Evolutionary conservation across 1,284 basidiomycete genomes (phyloP), one percentile per base, ranked within the genome.

Genomic region (Neonothopanus nambi): DNA sequence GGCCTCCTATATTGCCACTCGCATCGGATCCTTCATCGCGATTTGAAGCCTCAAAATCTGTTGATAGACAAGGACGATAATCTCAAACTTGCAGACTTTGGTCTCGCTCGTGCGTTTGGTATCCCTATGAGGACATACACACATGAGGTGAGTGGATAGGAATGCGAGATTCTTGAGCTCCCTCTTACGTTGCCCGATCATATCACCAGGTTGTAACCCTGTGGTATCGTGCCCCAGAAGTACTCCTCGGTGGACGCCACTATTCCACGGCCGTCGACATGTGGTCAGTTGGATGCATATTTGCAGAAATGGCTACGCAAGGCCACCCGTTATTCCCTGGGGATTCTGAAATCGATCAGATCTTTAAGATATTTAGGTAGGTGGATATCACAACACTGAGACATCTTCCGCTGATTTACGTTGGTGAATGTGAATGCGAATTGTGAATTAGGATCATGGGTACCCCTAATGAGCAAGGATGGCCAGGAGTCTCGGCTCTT

Each of bases 281-380:
- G 85, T 99, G 96, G 96, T 95, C 91, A 43, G 95, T 98, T 21
- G 96, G 95, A 2, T 94, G 92, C 63, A 96, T 96, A 65, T 89
- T 92, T 62, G 93, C 93, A 7, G 93, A 96, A 72, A 95, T 96
- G 93, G 84, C 91, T 51, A 86, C 91, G 81, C 78, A 82, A 58
- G 88, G 94, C 21, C 83, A 87, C 61, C 95, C 96, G 1, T 79
- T 98, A 21, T 98, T 98, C 82, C 95, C 96, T 12, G 96, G 97
- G 8, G 96, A 99, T 74, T 98, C 95, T 24, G 96, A 99, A 73
- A 99, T 99, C 65, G 96, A 99, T 74, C 95, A 99, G 75, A 99
- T 99, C 63, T 99, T 98, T 84, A 93, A 95, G 73, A 99, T 98
- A 66, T 99, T 99, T 82, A 85, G 91, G 93, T 92, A 57, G 53